Base-by-base conservation (phyloP, 1,139 yeast genomes). In the Pneumocystis carinii region DNA sequence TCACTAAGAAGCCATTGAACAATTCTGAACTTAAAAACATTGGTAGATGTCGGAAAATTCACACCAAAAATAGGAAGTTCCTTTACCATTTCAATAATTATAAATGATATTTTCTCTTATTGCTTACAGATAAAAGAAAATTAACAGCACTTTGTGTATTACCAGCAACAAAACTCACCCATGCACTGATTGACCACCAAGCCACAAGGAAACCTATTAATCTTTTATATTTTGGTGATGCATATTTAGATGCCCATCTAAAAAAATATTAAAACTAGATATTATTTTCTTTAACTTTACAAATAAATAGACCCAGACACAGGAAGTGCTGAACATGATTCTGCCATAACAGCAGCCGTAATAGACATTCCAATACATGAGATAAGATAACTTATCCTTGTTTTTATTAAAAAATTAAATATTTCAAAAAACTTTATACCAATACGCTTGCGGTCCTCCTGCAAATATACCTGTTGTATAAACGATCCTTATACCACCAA, bases 271-370 rank as follows among this genome's bases (percentile, higher is more conserved):
- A 48, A 8, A 48, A 57, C 12, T 1, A 3, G 24, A 19, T 10
- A 27, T 10, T 7, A 10, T 24, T 37, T 19, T 10, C 5, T 17
- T 19, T 15, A 57, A 3, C 14, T 14, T 57, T 39, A 57, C 59
- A 70, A 64, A 62, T 70, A 70, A 60, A 70, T 69, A 17, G 72
- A 70, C 1, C 72, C 72, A n/a, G 72, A 70, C n/a, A 71, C 71
- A 14, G 72, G 72, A n/a, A 70, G 64, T 17, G 71, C 69, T 14
- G 72, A 70, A 60, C 72, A 70, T 19, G 70, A 66, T 61, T 70
- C 72, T 27, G 72, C 72, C 56, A 70, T 63, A 6, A 68, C 70
- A 7, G 70, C 67, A 17, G 71, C 71, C 7, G 72, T 70, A 64
- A 70, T 66, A 58, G 68, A 60, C 53, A 68, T 67, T 62, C 69